phyloP scores from a whole-genome alignment of 306 rosid species.

The Vicia sativa region DNA sequence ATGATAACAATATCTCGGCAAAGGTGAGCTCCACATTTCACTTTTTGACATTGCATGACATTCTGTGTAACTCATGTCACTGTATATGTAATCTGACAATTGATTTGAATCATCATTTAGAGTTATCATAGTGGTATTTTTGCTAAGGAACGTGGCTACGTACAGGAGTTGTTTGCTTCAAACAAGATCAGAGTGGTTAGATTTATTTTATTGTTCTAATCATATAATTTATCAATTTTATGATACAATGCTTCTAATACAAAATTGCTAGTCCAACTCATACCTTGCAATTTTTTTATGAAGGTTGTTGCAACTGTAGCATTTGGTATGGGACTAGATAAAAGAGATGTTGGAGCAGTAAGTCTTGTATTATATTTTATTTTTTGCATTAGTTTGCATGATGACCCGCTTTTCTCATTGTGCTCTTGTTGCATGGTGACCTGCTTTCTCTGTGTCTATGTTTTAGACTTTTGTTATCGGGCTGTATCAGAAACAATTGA shows the following conservation, averaged over 20 bases:
- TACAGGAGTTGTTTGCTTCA: slow-evolving; percentile 79
- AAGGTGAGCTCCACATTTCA: slow-evolving; percentile 67
- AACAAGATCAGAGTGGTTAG: slow-evolving; percentile 93
- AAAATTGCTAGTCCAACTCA: slow-evolving; percentile 33
- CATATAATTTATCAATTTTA: slow-evolving; percentile 33
- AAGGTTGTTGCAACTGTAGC: slow-evolving; percentile 99
- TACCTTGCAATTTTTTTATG: slow-evolving; percentile 40
- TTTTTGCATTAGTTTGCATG: slow-evolving; percentile 43
- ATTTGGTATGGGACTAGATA: slow-evolving; percentile 98
- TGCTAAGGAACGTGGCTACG: slow-evolving; percentile 76
- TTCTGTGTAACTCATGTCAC: slow-evolving; percentile 20
- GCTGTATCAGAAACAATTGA: slow-evolving; percentile 22
- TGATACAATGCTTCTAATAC: slow-evolving; percentile 30
- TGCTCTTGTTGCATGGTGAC: slow-evolving; percentile 23
- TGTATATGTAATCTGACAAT: slow-evolving; percentile 42
- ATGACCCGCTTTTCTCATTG: too few species aligned
- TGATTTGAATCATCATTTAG: slow-evolving; percentile 47
- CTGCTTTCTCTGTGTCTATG: slow-evolving; percentile 9
- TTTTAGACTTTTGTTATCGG: slow-evolving; percentile 28
- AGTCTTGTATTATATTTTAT: slow-evolving; percentile 44
- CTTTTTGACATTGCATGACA: slow-evolving; percentile 28
- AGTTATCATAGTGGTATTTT: slow-evolving; percentile 85
- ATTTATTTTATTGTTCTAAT: slow-evolving; percentile 30
- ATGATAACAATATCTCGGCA: slow-evolving; percentile 69
- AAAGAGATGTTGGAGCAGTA: slow-evolving; percentile 95